Percentiles rank a stretch among this genome's conserved stretches.
phyloP scores from a whole-genome alignment of 2,329 filamentous ascomycete genomes.

The Coleophoma crateriformis region DNA sequence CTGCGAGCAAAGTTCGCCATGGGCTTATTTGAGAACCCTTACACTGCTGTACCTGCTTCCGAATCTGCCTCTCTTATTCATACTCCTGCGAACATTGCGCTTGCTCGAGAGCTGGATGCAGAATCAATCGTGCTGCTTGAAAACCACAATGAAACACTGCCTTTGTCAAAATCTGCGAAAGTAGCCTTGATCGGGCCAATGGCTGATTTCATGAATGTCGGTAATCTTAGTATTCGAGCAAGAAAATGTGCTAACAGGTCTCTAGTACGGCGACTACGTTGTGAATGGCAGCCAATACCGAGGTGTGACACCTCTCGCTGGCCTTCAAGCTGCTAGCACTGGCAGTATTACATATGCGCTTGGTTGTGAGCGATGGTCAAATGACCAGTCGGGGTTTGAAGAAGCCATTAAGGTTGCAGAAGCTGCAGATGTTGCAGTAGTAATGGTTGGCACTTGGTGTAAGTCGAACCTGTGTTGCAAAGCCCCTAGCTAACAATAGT shows the following conservation, averaged over 20 bases:
- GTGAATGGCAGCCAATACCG: slow-evolving; percentile 57
- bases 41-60: slow-evolving; percentile 48
- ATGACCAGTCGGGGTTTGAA: slow-evolving; percentile 59
- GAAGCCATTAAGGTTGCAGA: slow-evolving; percentile 62
- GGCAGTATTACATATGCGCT: slow-evolving; percentile 60
- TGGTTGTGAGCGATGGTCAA: slow-evolving; percentile 70
- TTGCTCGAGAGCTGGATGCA: slow-evolving; percentile 71
- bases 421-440: slow-evolving; percentile 64
- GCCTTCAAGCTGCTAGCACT: slow-evolving; percentile 55
- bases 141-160: slow-evolving; percentile 61
- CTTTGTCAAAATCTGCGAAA: slow-evolving; percentile 60
- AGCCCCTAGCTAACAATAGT: neutral
- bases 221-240: neutral
- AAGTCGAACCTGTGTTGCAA: slow-evolving; percentile 1
- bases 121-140: slow-evolving; percentile 80
- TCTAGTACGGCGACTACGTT: slow-evolving; percentile 69
- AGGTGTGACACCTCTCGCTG: slow-evolving; percentile 65
- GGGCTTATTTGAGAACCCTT: slow-evolving; percentile 68
- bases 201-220: slow-evolving; percentile 65
- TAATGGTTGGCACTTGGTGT: slow-evolving; percentile 70
- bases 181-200: slow-evolving; percentile 73
- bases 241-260: neutral
- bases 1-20: slow-evolving; percentile 63
- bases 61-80: slow-evolving; percentile 56
- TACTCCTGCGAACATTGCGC: slow-evolving; percentile 58